Evolutionary conservation across 2,329 filamentous ascomycete species (phyloP), one percentile per base, ranked within the genome.

Genomic region (Alternaria tenuissima): DNA sequence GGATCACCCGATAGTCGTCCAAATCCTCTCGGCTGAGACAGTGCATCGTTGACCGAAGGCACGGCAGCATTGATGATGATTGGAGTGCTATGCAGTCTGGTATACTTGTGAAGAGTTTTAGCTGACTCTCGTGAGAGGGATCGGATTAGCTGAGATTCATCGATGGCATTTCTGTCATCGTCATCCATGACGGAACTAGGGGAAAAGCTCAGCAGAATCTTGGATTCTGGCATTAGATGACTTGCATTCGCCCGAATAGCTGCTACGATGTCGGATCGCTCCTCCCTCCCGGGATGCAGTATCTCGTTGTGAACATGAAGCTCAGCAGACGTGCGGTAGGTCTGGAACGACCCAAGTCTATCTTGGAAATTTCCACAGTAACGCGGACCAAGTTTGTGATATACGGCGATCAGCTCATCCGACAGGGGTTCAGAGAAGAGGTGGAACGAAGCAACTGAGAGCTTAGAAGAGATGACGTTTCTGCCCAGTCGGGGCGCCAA

Each of bases 351-450:
- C 5, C 96, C 95, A 14, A 99, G 85, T 68, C 93, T 95, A 74
- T 99, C 95, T 79, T 99, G 95, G 69, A 96, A 97, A 75, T 99
- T 99, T 16, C 95, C 95, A 73, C 93, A 90, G 70, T 99, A 99
- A 48, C 93, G 88, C 24, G 93, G 91, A 0, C 95, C 94, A 18
- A 99, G 88, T 51, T 94, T 91, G 75, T 91, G 92, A 71, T 97
- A 92, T 0, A 99, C 95, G 12, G 94, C 90, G 56, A 99, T 84
- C 61, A 96, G 87, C 77, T 99, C 95, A 73, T 98, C 94, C 60
- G 93, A 97, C 36, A 97, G 82, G 0, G 89, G 87, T 60, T 97
- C 92, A 59, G 94, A 91, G 63, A 97, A 93, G 5, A 99, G 82
- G 76, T 97, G 92, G 1, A 93, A 93, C 49, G 92, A 94, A 26